A percentile compares a stretch with the other conserved stretches of the same genome.
These are phyloP conservation scores for Lactarius trivialis DNA, from an alignment of 768 basidiomycete genomes.

Conservation along the genomic window DNA sequence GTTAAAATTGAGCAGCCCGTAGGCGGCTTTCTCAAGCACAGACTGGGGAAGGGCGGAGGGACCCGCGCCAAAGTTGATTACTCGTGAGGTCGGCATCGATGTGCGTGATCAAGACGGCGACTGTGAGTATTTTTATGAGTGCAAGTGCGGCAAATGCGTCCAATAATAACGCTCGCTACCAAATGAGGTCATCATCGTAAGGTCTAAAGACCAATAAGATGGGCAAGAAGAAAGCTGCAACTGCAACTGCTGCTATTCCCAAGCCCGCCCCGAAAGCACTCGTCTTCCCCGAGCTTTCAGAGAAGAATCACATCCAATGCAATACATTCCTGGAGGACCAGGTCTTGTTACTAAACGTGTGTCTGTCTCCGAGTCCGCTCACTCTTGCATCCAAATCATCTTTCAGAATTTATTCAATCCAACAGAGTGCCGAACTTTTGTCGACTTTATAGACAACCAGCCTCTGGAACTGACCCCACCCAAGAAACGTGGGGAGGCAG, in stretches of 20 bases:
- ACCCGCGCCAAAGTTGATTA: slow-evolving; percentile 90
- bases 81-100: slow-evolving; percentile 41
- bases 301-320: slow-evolving; percentile 11
- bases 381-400: not conserved
- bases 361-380: slow-evolving; percentile 20
- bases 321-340: slow-evolving; percentile 50
- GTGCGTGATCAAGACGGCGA: not conserved
- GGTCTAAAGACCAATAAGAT: not conserved
- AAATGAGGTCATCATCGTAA: not conserved
- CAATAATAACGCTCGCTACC: not conserved
- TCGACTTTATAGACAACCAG: slow-evolving; percentile 52
- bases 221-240: slow-evolving; percentile 6
- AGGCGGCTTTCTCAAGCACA: slow-evolving; percentile 76
- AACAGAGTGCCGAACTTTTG: slow-evolving; percentile 54
- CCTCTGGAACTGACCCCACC: slow-evolving; percentile 63
- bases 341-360: slow-evolving; percentile 53
- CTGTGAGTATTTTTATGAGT: too few relatives aligned
- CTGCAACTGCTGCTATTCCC: not conserved
- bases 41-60: slow-evolving; percentile 87
- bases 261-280: slow-evolving; percentile 1
- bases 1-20: slow-evolving; percentile 85
- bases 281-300: slow-evolving; percentile 10
- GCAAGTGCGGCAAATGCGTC: not conserved
- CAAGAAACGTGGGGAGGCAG: slow-evolving; percentile 67
- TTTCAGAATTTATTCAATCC: slow-evolving; percentile 49